Evolutionary conservation across 148 eudicot genomes (phyloP).

Genomic region (Silene uniflora): DNA sequence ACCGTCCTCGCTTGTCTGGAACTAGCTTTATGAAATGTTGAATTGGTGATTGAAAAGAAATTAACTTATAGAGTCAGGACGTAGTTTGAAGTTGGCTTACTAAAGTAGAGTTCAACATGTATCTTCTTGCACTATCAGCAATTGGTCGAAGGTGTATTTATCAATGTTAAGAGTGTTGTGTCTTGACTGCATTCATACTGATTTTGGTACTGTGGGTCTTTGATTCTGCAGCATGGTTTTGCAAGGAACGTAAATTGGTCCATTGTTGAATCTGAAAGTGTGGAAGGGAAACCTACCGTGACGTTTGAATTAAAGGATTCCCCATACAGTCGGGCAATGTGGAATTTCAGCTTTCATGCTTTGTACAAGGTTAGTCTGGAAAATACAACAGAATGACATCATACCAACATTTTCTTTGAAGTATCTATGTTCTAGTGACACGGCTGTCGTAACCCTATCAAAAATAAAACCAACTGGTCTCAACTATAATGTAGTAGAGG

Average conservation of each 20-base stretch:
- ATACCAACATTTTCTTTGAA: not conserved
- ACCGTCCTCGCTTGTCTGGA: too few relatives aligned
- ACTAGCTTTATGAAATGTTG: too few relatives aligned
- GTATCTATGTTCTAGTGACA: not conserved
- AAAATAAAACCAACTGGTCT: too few relatives aligned
- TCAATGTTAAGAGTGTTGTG: not conserved
- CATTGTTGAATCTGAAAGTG: too few relatives aligned
- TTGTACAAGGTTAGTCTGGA: constrained; percentile 55
- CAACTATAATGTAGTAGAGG: too few relatives aligned
- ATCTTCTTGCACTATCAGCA: not conserved
- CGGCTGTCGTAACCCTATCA: too few relatives aligned
- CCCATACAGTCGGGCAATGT: constrained; percentile 86
- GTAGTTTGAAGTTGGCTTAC: too few relatives aligned
- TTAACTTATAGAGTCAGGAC: too few relatives aligned
- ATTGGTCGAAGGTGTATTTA: not conserved
- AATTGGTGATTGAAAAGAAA: too few relatives aligned
- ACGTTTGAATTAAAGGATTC: constrained; percentile 79
- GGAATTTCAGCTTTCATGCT: constrained; percentile 94
- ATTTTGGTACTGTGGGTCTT: constrained; percentile 15
- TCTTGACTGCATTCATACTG: not conserved
- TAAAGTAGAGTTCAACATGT: not conserved
- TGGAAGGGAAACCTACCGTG: constrained; percentile 60
- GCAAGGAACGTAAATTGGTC: constrained; percentile 92
- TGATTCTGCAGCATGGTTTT: constrained; percentile 79
- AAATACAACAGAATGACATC: too few relatives aligned